Base-by-base conservation (phyloP, 1,284 basidiomycete species). In the Tilletia caries region DNA sequence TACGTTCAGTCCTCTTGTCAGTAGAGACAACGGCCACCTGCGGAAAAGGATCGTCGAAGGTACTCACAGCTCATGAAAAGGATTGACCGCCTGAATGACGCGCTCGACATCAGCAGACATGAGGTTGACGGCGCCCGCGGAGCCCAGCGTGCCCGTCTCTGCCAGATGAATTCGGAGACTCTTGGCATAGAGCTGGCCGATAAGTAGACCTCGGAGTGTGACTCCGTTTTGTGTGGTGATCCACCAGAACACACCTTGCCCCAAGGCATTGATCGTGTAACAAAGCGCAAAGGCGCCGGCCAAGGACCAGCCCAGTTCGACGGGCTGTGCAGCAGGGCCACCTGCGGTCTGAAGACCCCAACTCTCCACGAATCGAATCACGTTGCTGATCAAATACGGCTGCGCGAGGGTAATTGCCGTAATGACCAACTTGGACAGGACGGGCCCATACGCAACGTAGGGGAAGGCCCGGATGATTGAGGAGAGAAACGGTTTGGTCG, bases 71-170 rank as follows among this genome's bases (percentile, higher is more conserved):
- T 71, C 68, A 43, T 78, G 77, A 18, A 78, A 15, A 34, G 73
- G 64, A 52, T 73, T 65, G 48, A 76, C 67, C 13, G 65, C 64
- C 64, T 68, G 67, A 65, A 80, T 73, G 65, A 81, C 72, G 18
- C 79, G 71, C 65, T 81, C 79, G 62, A 75, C 71, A 64, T 81
- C 79, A n/a, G 78, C 77, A 25, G 76, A 78, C 76, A 80, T 79
- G 32, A 80, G 68, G 52, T 78, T 79, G 50, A 76, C 76, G 1
- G 76, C 75, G 50, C 72, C 71, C 2, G 76, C 77, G 15, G 77
- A 73, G 2, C 79, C 79, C 29, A 71, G 69, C 13, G 69, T 73
- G 18, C 73, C 77, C 13, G 79, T 76, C 0, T 75, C 73, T 23
- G 71, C 64, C 29, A 76, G 44, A 54, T 80, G 77, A 10, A 81